Evolutionary conservation across 1,284 basidiomycete genomes (phyloP).

Genomic region (Gomphus sp.): DNA sequence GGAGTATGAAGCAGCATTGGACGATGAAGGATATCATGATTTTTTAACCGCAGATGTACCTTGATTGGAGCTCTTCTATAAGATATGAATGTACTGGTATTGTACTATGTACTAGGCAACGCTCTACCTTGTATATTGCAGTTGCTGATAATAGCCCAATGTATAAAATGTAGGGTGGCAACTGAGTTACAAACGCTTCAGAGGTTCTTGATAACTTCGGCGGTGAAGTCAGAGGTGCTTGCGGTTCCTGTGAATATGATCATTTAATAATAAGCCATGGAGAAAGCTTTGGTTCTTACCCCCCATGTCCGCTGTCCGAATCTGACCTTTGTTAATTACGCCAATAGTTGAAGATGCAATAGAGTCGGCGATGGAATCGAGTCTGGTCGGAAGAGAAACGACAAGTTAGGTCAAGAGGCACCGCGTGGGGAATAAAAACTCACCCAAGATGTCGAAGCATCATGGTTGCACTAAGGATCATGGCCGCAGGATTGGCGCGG

Average conservation of each 20-base stretch:
- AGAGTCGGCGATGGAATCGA: slow-evolving; percentile 90
- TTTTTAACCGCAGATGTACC: slow-evolving; percentile 14
- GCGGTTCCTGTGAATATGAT: slow-evolving; percentile 49
- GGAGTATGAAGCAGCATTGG: slow-evolving; percentile 43
- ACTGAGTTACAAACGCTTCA: slow-evolving; percentile 12
- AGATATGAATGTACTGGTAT: neutral
- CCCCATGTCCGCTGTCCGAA: slow-evolving; percentile 93
- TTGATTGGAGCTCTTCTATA: slow-evolving; percentile 1
- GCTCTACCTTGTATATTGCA: neutral
- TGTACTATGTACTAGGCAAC: slow-evolving; percentile 5
- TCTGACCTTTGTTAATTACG: slow-evolving; percentile 84
- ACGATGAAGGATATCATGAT: slow-evolving; percentile 18
- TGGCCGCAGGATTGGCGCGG: slow-evolving; percentile 96
- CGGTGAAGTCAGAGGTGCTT: slow-evolving; percentile 88
- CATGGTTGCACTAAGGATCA: slow-evolving; percentile 98
- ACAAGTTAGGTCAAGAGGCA: slow-evolving; percentile 8
- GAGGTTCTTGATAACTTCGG: slow-evolving; percentile 76
- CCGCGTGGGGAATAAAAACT: slow-evolving; percentile 17
- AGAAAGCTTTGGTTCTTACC: slow-evolving; percentile 40
- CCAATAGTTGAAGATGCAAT: slow-evolving; percentile 92
- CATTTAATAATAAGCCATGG: slow-evolving; percentile 8
- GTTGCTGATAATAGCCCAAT: neutral
- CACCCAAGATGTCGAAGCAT: slow-evolving; percentile 96
- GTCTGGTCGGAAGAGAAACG: slow-evolving; percentile 31
- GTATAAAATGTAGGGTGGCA: neutral